Evolutionary conservation across 257 asterid species (phyloP).

Genomic region (Capsicum rhomboideum): DNA sequence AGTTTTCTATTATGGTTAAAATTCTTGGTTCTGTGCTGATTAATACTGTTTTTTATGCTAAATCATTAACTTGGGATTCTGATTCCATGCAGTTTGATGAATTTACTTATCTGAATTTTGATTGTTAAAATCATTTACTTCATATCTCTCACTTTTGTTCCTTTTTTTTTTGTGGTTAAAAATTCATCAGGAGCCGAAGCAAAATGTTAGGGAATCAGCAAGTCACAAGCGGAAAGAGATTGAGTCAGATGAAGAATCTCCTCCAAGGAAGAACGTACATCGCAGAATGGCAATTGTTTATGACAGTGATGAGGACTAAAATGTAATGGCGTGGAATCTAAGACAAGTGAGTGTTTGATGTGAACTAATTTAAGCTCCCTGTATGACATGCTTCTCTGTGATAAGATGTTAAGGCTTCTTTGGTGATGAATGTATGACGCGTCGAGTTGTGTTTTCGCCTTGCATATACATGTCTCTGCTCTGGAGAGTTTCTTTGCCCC

Average conservation of each 20-base stretch:
- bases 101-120: not conserved
- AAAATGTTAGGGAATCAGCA: slow-evolving; percentile 46
- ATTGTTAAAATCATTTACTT: not conserved
- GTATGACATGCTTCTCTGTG: not conserved
- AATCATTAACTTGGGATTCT: not conserved
- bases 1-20: not conserved
- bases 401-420: not conserved
- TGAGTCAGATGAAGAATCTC: slow-evolving; percentile 90
- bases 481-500: not conserved
- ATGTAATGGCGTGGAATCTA: not conserved
- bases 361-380: not conserved
- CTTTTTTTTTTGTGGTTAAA: not conserved
- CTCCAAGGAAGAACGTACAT: slow-evolving; percentile 69
- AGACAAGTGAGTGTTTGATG: not conserved
- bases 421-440: not conserved
- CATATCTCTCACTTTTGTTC: not conserved
- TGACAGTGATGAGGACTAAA: slow-evolving; percentile 82
- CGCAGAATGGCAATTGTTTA: slow-evolving; percentile 87
- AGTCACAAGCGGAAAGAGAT: slow-evolving; percentile 63
- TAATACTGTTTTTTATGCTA: not conserved
- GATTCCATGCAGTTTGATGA: not conserved
- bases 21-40: not conserved
- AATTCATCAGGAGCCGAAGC: slow-evolving; percentile 62
- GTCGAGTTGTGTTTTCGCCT: not conserved
- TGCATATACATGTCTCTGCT: not conserved